Base-by-base conservation (phyloP, 768 basidiomycete genomes). In the Asterophora lycoperdoides region DNA sequence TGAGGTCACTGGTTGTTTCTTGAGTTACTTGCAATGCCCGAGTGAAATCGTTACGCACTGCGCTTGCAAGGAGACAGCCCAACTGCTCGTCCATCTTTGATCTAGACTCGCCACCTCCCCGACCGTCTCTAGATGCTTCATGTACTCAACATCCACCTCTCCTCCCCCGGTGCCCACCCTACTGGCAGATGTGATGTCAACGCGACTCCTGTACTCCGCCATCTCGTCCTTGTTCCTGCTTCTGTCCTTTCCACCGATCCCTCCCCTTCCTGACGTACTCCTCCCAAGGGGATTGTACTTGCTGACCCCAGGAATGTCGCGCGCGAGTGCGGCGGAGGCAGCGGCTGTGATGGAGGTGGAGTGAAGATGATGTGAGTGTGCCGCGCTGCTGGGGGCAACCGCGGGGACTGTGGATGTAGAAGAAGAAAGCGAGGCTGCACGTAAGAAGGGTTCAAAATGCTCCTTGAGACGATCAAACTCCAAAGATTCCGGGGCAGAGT, bases 381-480 rank as follows among this genome's bases (percentile, higher is more conserved):
- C 70, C 56, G 74, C 68, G 60, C 70, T 73, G 65, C 73, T 74
- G 53, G 69, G 70, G 48, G 69, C 60, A 64, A 75, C 69, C 52
- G 65, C 58, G 58, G 70, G 67, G 45, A 64, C 59, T 73, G 69
- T 60, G 40, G 76, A 68, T 60, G 79, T 73, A 64, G 83, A 83
- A 67, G 84, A 76, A 61, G 86, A 83, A 67, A 80, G 73, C 51
- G 84, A 79, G 53, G 88, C 83, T 75, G 86, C 80, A 69, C 92
- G 84, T 68, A 99, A 71, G 73, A 91, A 89, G 47, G 92, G 89
- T 64, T 98, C 96, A 72, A 97, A 93, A 67, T 98, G 94, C 60
- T 96, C 93, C 69, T 95, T 95, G 59, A 99, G 68, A 52, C 86
- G 81, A 57, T 99, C 96, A 61, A 96, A 93, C 67, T 96, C 94